Evolutionary conservation across 495 filamentous ascomycete species (phyloP), one percentile per base, ranked within the genome.

Genomic region (Parathielavia hyrcaniae): DNA sequence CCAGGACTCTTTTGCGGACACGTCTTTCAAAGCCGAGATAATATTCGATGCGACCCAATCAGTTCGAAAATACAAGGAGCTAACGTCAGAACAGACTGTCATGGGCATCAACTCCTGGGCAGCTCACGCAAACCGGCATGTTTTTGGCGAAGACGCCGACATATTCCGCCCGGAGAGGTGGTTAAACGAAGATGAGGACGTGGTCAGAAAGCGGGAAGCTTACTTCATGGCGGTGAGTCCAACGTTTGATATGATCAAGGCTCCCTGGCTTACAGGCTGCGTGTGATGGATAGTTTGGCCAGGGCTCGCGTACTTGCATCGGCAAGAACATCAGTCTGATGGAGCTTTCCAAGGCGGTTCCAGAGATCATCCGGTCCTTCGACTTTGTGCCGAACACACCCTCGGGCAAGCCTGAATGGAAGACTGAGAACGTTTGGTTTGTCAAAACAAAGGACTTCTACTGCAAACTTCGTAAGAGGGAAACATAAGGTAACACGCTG

Each of bases 261-360:
- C n/a, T n/a, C n/a, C n/a, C n/a, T n/a, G 16, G 17, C 17, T 17
- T 14, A 19, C n/a, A 10, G 40, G 41, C 7, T 22, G 9, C 7
- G 6, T 19, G 40, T 20, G n/a, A 10, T 22, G 17, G 6, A 20
- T n/a, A 73, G 59, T 88, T 89, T 70, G 83, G 85, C 11, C 75
- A 75, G 1, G 85, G 85, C 41, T 74, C 73, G 5, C 67, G 86
- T 20, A 79, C 78, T n/a, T 88, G 86, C 65, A 81, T 89, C 65
- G 85, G 84, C 17, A 80, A 79, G 56, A 83, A 87, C 63, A 79
- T 88, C n/a, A n/a, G n/a, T 36, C 77, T 75, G 38, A 68, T 82
- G 66, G 84, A 87, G 69, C 80, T 87, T 45, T 81, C 78, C 59
- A 88, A 88, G 68, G 58, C 86, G n/a, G 75, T 88, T 22, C 83